Evolutionary conservation across 2,329 filamentous ascomycete species (phyloP), one percentile per base, ranked within the genome.

Genomic region (Bretziella fagacearum): DNA sequence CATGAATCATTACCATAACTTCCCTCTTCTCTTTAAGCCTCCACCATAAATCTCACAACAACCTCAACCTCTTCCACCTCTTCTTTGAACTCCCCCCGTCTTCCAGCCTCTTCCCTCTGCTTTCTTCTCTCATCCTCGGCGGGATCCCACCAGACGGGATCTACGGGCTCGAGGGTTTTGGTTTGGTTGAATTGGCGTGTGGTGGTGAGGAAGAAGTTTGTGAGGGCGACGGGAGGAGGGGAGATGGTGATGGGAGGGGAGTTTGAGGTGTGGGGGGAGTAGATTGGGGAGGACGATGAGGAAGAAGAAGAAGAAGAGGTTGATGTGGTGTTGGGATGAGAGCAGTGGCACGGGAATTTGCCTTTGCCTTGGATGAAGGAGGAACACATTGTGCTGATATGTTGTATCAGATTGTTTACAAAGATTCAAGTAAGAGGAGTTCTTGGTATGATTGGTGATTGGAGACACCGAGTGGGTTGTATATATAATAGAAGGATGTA

Each of bases 321-420:
- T 8, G n/a, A 13, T 2, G 15, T 17, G 13, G 2, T n/a, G 25
- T 20, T n/a, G 35, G 17, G 5, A 17, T 7, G 3, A 15, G 30
- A 20, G 17, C 48, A 46, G 37, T n/a, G 26, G 30, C 48, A 50
- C 2, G 2, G 5, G 25, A 29, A 23, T 26, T 50, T 50, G 25
- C 36, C 44, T 42, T 50, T 50, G 44, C 44, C 42, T 11, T 40
- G 35, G 20, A 42, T 32, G 11, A 47, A 50, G n/a, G 20, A 26
- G 23, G 48, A 46, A n/a, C 48, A 50, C 40, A 43, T 50, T 29
- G 20, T 49, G 27, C 3, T n/a, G n/a, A n/a, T n/a, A n/a, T n/a
- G n/a, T n/a, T 30, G 27, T 30, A 30, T 30, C 6, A 30, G 27
- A 11, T 23, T 10, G 25, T 20, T n/a, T n/a, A n/a, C n/a, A n/a